Percentiles rank a stretch among this genome's conserved stretches.
Evolutionary conservation across 208 protist species (phyloP).

Genomic region (Acanthamoeba triangularis): DNA sequence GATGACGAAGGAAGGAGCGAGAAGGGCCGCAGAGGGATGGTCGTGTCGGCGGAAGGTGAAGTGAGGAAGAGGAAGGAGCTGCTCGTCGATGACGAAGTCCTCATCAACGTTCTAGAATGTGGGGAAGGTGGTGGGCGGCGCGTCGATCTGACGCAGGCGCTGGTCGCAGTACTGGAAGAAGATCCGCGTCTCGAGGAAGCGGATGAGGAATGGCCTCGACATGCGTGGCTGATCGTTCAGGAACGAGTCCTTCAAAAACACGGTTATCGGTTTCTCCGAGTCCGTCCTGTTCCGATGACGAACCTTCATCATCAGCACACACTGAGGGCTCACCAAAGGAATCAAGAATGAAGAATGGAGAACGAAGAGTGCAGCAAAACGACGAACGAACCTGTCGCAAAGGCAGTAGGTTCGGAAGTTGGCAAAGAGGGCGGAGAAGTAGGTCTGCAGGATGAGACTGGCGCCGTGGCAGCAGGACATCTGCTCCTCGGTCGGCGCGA

Average conservation of each 20-base stretch:
- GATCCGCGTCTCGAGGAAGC: slow-evolving; percentile 69
- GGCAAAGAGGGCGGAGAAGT: slow-evolving; percentile 69
- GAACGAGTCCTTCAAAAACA: slow-evolving; percentile 76
- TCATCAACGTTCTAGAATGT: neutral
- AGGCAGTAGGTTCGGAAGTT: slow-evolving; percentile 74
- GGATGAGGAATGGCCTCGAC: slow-evolving; percentile 56
- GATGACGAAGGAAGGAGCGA: neutral
- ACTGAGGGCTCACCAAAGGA: neutral
- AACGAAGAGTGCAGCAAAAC: neutral
- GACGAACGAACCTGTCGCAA: slow-evolving; percentile 38
- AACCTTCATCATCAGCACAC: neutral
- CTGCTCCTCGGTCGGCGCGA: slow-evolving; percentile 57
- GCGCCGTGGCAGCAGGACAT: slow-evolving; percentile 53
- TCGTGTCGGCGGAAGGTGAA: neutral
- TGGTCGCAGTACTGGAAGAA: slow-evolving; percentile 77
- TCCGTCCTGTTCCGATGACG: slow-evolving; percentile 26
- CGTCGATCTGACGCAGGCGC: slow-evolving; percentile 74
- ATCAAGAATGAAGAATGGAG: neutral
- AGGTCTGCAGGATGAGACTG: slow-evolving; percentile 43
- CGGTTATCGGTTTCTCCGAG: slow-evolving; percentile 74
- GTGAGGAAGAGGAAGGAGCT: neutral
- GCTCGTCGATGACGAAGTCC: neutral
- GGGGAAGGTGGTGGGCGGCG: neutral
- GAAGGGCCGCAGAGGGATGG: neutral
- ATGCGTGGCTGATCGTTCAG: slow-evolving; percentile 60